phyloP scores from a whole-genome alignment of 345 rosid genomes.

The Durio zibethinus region DNA sequence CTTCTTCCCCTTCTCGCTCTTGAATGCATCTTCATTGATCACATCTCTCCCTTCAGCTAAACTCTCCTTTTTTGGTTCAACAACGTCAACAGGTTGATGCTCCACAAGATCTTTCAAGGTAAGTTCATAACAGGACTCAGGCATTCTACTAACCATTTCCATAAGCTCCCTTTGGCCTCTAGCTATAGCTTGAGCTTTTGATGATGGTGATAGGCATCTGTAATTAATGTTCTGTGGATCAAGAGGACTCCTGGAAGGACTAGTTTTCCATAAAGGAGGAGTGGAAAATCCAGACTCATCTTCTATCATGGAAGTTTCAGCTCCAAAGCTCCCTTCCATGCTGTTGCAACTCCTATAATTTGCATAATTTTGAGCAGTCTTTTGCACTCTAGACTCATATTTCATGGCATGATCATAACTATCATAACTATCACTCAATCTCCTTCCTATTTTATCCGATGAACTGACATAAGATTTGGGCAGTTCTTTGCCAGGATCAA shows the following conservation, averaged over 20 bases:
- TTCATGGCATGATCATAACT: not conserved
- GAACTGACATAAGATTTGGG: not conserved
- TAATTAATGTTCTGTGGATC: conserved; percentile 35
- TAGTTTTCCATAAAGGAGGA: conserved; percentile 67
- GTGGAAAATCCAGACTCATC: conserved; percentile 51
- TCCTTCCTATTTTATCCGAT: not conserved
- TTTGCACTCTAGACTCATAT: conserved; percentile 4
- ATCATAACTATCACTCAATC: not conserved
- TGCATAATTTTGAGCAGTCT: conserved; percentile 1
- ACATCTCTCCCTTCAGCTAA: conserved; percentile 12
- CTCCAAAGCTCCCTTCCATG: not conserved
- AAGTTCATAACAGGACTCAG: conserved; percentile 85
- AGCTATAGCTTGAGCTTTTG: conserved; percentile 68
- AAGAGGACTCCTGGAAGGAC: conserved; percentile 49
- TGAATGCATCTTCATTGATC: conserved; percentile 20
- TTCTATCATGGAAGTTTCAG: conserved; percentile 12
- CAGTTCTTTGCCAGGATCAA: not conserved
- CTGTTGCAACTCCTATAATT: conserved; percentile 2
- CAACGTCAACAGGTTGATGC: conserved; percentile 18
- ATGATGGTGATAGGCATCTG: conserved; percentile 60
- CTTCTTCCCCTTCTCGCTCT: conserved; percentile 5
- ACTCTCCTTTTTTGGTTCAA: conserved; percentile 25
- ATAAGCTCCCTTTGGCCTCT: conserved; percentile 87
- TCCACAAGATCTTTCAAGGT: conserved; percentile 82
- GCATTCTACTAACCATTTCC: conserved; percentile 90